Evolutionary conservation across 495 filamentous ascomycete species (phyloP).

Genomic region (Lophium mytilinum): DNA sequence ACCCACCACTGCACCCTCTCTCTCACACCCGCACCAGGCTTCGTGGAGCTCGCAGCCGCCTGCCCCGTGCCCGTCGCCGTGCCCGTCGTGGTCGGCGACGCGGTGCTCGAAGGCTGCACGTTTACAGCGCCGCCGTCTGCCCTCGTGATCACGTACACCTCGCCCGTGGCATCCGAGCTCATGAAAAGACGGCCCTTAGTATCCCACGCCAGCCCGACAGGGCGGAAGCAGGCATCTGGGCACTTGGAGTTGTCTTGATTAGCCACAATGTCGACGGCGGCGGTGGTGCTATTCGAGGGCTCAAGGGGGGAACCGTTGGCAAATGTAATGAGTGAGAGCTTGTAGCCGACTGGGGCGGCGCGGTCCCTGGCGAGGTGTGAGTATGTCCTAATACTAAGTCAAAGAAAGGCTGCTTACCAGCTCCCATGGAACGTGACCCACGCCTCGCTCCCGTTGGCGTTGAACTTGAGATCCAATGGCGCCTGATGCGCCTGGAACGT

Average conservation of each 20-base stretch:
- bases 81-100: background rate
- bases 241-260: constrained; percentile 36
- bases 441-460: constrained; percentile 31
- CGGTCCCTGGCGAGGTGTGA: constrained; percentile 34
- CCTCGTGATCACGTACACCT: constrained; percentile 42
- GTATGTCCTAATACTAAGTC: background rate
- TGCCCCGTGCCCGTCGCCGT: background rate
- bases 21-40: background rate
- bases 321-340: constrained; percentile 41
- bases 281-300: constrained; percentile 34
- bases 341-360: constrained; percentile 39
- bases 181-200: constrained; percentile 41
- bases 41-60: background rate
- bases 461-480: constrained; percentile 36
- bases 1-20: background rate
- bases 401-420: constrained; percentile 27
- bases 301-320: constrained; percentile 38
- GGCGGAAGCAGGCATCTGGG: constrained; percentile 41
- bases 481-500: constrained; percentile 35
- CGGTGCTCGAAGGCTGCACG: background rate
- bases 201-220: constrained; percentile 44
- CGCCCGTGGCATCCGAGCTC: constrained; percentile 40
- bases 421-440: constrained; percentile 38
- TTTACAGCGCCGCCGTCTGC: constrained; percentile 22
- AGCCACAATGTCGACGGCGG: constrained; percentile 40